phyloP scores from a whole-genome alignment of 1,284 basidiomycete genomes.

The Porphyrellus sp. region DNA sequence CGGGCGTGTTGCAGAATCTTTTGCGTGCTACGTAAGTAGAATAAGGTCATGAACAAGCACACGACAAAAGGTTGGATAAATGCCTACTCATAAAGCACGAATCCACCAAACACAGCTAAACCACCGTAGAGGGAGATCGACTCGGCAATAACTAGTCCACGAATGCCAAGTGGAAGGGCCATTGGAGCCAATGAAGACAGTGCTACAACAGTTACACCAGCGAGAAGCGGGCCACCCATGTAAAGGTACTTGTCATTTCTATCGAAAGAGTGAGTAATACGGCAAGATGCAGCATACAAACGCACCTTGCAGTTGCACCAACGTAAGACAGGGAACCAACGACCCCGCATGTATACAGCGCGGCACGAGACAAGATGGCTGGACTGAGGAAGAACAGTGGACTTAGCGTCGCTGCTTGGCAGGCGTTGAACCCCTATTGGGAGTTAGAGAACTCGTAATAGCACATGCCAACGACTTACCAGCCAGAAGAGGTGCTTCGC shows the following conservation, averaged over 20 bases:
- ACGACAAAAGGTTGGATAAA: not conserved
- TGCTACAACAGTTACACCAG: conserved; percentile 84
- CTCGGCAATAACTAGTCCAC: conserved; percentile 75
- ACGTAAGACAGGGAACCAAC: conserved; percentile 84
- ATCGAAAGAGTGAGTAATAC: conserved; percentile 1
- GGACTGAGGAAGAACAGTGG: conserved; percentile 86
- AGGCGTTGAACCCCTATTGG: conserved; percentile 76
- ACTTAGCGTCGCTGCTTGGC: conserved; percentile 80
- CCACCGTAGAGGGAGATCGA: conserved; percentile 82
- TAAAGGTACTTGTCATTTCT: conserved; percentile 84
- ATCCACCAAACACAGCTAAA: conserved; percentile 83
- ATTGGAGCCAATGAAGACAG: conserved; percentile 84
- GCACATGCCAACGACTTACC: conserved; percentile 39
- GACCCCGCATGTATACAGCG: conserved; percentile 84
- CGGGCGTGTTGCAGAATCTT: conserved; percentile 80
- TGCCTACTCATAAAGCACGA: conserved; percentile 84
- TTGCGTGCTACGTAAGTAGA: conserved; percentile 52
- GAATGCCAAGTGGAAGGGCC: conserved; percentile 77
- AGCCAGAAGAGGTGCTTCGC: conserved; percentile 79
- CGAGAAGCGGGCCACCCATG: conserved; percentile 81
- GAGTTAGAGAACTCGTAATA: conserved; percentile 7
- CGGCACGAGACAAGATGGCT: conserved; percentile 84
- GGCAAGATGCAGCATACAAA: conserved; percentile 4
- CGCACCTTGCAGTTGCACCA: conserved; percentile 81
- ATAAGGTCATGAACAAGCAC: conserved; percentile 5